Evolutionary conservation across 2,329 filamentous ascomycete species (phyloP), one percentile per base, ranked within the genome.

Genomic region (Didymellaceae sp.): DNA sequence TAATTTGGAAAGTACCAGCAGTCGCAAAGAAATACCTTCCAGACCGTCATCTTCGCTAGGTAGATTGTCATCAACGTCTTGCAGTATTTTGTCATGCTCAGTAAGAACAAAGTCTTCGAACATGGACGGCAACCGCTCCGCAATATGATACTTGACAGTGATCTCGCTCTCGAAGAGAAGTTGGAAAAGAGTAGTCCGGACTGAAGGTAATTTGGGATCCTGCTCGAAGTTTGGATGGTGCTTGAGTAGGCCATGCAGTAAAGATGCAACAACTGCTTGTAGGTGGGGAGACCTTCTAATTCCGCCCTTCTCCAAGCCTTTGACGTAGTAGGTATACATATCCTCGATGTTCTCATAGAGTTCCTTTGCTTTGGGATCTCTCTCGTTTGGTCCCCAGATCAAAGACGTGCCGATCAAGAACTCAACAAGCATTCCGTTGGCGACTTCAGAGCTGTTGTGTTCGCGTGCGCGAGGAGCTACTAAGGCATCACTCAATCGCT

Each of bases 71-170:
- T 95, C 77, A 10, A 99, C 82, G 66, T 97, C 91, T 26, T 91
- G 81, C 57, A 97, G 91, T 11, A 97, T 84, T 5, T 86, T 83
- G 49, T 95, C 90, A 62, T 99, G 94, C 35, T 88, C 80, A 59
- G 87, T 88, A 1, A 97, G 80, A n/a, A 92, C 81, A 65, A 89
- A 97, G 1, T 89, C 81, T 10, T 85, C 82, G 70, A 99, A 99
- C 20, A 99, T 80, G 5, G 79, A 78, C 0, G 90, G 84, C 14
- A 97, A 77, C 2, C 82, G 80, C 46, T 84, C 78, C 0, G 88
- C 87, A 44, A 96, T 83, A 52, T 82, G 83, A 64, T 89, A 91
- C 64, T 95, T 94, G 37, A 94, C 87, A 9, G 79, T 72, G 63
- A 93, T 83, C 44, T 83, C 79, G 1, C 87, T 85, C 11, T 82